Base-by-base conservation (phyloP, 2,329 filamentous ascomycete genomes). In the Fusarium heterosporum region DNA sequence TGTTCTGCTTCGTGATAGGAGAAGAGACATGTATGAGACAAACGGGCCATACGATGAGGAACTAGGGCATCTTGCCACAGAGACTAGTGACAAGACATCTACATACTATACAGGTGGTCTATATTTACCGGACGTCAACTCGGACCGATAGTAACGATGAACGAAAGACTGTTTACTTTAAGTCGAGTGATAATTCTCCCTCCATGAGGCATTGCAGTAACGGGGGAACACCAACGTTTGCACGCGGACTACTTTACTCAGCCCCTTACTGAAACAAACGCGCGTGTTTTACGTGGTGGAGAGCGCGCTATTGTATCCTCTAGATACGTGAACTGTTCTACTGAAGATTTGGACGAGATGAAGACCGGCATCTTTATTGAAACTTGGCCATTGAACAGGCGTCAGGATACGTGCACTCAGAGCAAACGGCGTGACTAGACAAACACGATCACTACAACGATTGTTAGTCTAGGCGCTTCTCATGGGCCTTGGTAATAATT, bases 311-410 rank as follows among this genome's bases (percentile, higher is more conserved):
- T 47, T 57, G 9, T 32, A 19, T 19, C 13, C 47, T 26, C 40
- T 49, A 22, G 26, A 32, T 57, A 26, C 22, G 47, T 19, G 13
- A 43, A 11, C 11, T 55, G 26, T 48, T 34, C 47, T 54, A 49
- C 39, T 43, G 53, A 47, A 39, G 39, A 43, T 14, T 26, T 61
- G 28, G 55, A 22, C 25, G 30, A 29, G 30, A 30, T 9, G 25
- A 40, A 28, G 16, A 45, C n/a, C 16, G 25, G 28, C 42, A 52
- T 68, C 55, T 43, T 47, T 29, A 38, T 36, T 19, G 40, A 29
- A 54, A 51, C 57, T 45, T 48, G 36, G 14, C 30, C 22, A 25
- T 28, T 58, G 48, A 47, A 45, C 57, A 51, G 55, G 64, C 16
- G 39, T 12, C 8, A 6, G 30, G 43, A 22, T 29, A 34, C 45